Conservation (phyloP, 805 yeast genomes). For the Millerago galiae region DNA sequence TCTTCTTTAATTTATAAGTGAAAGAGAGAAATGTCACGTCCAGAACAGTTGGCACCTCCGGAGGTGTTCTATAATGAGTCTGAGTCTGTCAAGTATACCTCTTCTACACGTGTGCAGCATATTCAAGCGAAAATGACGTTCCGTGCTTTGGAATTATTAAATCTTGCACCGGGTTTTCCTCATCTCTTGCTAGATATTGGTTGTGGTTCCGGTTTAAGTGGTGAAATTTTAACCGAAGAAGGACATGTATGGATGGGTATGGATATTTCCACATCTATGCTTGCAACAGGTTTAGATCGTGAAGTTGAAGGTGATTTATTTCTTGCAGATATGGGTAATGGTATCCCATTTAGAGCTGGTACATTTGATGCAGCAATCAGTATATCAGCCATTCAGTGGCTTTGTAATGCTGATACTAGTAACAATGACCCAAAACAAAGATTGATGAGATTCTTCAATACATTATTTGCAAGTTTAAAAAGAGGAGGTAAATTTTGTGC, state of each 20-base stretch:
- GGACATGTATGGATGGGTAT: constrained; percentile 93
- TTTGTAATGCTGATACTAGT: constrained; percentile 89
- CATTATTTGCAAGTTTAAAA: constrained; percentile 76
- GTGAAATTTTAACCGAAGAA: constrained; percentile 90
- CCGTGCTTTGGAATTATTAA: constrained; percentile 82
- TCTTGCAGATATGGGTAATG: constrained; percentile 87
- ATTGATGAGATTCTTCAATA: constrained; percentile 74
- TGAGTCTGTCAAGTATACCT: constrained; percentile 86
- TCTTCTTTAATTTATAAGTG: not conserved
- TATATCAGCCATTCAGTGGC: constrained; percentile 95
- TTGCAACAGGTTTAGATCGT: constrained; percentile 88
- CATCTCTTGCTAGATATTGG: constrained; percentile 86
- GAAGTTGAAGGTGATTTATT: constrained; percentile 92
- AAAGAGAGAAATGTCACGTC: constrained; percentile 70
- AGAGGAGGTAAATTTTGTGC: constrained; percentile 98
- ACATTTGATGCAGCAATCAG: constrained; percentile 95
- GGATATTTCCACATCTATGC: constrained; percentile 95
- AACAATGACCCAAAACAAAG: constrained; percentile 80
- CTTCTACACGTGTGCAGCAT: constrained; percentile 94
- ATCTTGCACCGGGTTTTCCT: constrained; percentile 48
- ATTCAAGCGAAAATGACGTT: constrained; percentile 97
- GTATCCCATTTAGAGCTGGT: constrained; percentile 94
- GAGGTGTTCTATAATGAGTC: constrained; percentile 89
- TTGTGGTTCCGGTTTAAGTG: constrained; percentile 94
- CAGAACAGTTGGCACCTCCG: constrained; percentile 95